These are phyloP conservation scores for Aquilaria sinensis DNA, from an alignment of 345 rosid genomes.

Conservation along the genomic window DNA sequence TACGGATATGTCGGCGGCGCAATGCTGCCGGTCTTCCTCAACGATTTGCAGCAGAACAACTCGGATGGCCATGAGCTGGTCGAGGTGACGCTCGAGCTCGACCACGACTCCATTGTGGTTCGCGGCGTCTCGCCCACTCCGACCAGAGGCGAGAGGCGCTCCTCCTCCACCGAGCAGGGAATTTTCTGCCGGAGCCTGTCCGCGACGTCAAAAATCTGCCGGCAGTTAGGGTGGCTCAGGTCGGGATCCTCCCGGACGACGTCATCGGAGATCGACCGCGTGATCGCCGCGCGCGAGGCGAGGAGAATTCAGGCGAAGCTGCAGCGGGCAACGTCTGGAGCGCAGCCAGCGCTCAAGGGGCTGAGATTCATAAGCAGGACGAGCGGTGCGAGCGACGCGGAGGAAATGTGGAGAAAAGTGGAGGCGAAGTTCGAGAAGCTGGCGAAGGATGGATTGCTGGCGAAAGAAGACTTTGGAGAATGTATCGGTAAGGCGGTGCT, in stretches of 20 bases:
- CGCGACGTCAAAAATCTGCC: constrained; percentile 51
- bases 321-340: constrained; percentile 61
- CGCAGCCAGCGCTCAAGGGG: constrained; percentile 74
- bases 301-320: constrained; percentile 52
- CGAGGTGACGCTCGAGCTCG: constrained; percentile 77
- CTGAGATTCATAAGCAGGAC: constrained; percentile 65
- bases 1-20: constrained; percentile 45
- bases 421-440: constrained; percentile 54
- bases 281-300: constrained; percentile 43
- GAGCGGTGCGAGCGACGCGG: constrained; percentile 31
- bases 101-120: constrained; percentile 51
- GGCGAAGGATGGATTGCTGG: constrained; percentile 59
- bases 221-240: constrained; percentile 49
- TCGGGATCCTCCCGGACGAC: constrained; percentile 56
- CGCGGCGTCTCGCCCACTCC: constrained; percentile 53
- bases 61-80: constrained; percentile 39
- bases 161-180: constrained; percentile 6
- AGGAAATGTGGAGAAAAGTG: constrained; percentile 66
- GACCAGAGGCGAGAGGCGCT: constrained; percentile 7
- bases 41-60: constrained; percentile 38
- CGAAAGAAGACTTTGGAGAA: constrained; percentile 84
- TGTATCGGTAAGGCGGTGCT: constrained; percentile 56
- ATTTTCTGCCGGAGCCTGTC: constrained; percentile 45
- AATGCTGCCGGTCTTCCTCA: constrained; percentile 82
- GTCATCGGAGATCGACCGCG: constrained; percentile 25